Conservation (phyloP, 73 alveolate species). For the Symbiodinium natans region DNA sequence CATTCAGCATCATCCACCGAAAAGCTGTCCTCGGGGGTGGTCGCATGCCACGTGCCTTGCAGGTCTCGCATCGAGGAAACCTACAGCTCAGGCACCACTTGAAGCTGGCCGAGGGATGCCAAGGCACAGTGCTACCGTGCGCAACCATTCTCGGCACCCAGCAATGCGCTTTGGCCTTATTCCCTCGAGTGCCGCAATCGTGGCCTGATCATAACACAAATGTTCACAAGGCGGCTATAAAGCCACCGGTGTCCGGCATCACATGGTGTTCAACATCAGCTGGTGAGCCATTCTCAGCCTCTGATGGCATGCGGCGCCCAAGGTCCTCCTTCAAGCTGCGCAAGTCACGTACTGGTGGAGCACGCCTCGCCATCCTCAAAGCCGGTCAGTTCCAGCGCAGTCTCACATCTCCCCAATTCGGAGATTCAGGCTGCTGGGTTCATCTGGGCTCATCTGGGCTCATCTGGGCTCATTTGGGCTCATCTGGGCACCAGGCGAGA, state of each 20-base stretch:
- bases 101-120: too few relatives aligned
- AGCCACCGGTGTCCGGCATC: neutral
- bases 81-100: too few relatives aligned
- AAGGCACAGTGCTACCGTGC: too few relatives aligned
- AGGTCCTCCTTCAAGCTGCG: neutral
- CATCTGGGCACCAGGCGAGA: neutral
- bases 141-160: too few relatives aligned
- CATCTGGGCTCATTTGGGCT: too few relatives aligned
- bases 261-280: too few relatives aligned
- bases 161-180: neutral
- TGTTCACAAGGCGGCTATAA: neutral
- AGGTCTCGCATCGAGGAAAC: conserved; percentile 11
- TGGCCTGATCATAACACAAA: neutral
- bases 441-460: too few relatives aligned
- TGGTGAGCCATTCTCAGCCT: too few relatives aligned
- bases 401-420: too few relatives aligned
- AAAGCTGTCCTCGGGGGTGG: conserved; percentile 51
- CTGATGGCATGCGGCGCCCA: too few relatives aligned
- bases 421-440: too few relatives aligned
- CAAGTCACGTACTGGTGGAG: neutral
- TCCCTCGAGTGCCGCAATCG: neutral
- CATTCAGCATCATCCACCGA: neutral
- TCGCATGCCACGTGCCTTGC: conserved; percentile 14
- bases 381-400: too few relatives aligned
- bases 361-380: neutral